Base-by-base conservation (phyloP, 116 monocot species). In the Dioscorea cayenensis region DNA sequence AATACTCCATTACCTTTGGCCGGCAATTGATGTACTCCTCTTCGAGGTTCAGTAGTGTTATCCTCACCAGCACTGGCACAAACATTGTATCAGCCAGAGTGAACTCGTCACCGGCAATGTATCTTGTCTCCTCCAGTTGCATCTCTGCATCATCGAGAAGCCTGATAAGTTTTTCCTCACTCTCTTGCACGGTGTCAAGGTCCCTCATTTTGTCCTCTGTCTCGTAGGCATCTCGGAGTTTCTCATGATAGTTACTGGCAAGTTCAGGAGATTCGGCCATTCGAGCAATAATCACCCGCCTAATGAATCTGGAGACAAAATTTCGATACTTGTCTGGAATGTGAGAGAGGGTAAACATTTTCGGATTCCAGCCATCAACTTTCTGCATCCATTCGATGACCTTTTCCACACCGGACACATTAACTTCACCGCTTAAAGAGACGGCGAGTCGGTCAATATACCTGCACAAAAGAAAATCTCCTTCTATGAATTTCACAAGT, bases 231-330 rank as follows among this genome's bases (percentile, higher is more conserved):
- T 85, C 89, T 80, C 89, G 69, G 64, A 99, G 94, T 73, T 87
- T 99, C 27, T 58, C 61, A 68, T 99, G 99, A 72, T 99, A 99
- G 66, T 84, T 60, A 51, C 90, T 87, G 3, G 99, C 99, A 23
- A 99, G 63, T 64, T 99, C 94, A 4, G 99, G 94, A 68, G 84
- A 76, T 29, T 99, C 91, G 1, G 91, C 75, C 99, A 99, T 99
- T 66, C 99, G 83, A 63, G 99, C 83, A 76, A 99, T 94, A 61
- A 91, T 73, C 9, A 94, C 99, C 9, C 89, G 81, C 51, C 89
- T 75, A 22, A 89, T 63, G 73, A 99, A 94, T 76, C 73, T 89
- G 43, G 91, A 87, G 22, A 94, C 86, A 63, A 91, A 91, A 8
- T 71, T 51, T 2, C 94, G 83, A 62, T 91, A 87, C 29, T 89